Conservation (phyloP, 2,329 filamentous ascomycete species). For the Hymenoscyphus infarciens region DNA sequence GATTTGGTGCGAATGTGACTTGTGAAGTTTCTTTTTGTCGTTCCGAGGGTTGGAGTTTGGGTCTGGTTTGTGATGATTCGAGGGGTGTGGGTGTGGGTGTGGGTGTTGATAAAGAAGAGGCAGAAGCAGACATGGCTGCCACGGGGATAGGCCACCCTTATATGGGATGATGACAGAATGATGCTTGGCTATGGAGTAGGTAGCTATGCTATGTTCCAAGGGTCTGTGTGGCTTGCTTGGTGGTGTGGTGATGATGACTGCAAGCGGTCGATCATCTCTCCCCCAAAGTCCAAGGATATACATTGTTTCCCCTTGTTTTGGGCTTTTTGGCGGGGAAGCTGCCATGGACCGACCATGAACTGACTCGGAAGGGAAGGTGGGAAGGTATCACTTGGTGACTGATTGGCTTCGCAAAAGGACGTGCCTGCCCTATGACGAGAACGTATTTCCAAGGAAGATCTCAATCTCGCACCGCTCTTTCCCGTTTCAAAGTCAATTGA, state of each 20-base stretch:
- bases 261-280: not conserved
- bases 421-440: not conserved
- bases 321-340: slow-evolving; percentile 1
- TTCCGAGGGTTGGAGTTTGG: not conserved
- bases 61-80: not conserved
- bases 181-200: no score
- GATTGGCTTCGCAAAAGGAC: not conserved
- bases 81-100: not conserved
- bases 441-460: not conserved
- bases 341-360: not conserved
- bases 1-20: not conserved
- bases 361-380: no score
- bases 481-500: no score
- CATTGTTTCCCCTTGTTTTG: not conserved
- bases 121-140: no score
- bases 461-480: not conserved
- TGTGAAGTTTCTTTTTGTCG: not conserved
- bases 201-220: no score
- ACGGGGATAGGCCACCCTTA: no score
- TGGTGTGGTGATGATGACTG: not conserved
- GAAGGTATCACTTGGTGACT: no score
- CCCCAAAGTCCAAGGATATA: not conserved
- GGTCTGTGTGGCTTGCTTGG: not conserved
- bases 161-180: no score
- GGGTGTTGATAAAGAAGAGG: not conserved